Conservation (phyloP, 2,329 filamentous ascomycete genomes). For the Aurifilum marmelostoma region DNA sequence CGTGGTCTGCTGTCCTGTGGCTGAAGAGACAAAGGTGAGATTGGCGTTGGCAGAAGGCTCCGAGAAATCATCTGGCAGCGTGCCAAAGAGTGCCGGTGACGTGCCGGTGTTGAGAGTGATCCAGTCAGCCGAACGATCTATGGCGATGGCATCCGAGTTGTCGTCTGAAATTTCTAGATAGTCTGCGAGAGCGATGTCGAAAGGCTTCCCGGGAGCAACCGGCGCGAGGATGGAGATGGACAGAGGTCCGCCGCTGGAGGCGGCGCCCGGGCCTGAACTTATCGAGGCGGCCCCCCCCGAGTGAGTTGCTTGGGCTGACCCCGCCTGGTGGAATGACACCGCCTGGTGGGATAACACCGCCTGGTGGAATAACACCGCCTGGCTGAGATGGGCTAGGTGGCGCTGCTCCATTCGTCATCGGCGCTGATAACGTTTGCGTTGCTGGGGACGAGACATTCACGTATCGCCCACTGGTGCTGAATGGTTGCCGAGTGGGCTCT, state of each 20-base stretch:
- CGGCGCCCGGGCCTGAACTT: neutral
- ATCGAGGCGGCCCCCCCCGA: neutral
- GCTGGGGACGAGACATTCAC: neutral
- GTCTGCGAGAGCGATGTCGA: neutral
- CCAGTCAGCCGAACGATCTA: constrained; percentile 2
- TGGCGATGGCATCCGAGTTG: neutral
- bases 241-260: neutral
- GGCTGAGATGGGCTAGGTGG: neutral
- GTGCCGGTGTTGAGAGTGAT: neutral
- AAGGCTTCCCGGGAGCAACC: neutral
- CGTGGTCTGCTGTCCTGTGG: neutral
- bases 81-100: neutral
- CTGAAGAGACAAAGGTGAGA: neutral
- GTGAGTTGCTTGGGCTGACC: neutral
- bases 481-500: neutral
- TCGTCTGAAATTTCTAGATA: neutral
- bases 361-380: neutral
- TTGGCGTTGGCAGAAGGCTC: neutral
- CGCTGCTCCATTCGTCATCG: neutral
- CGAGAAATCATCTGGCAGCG: neutral
- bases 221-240: neutral
- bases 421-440: neutral
- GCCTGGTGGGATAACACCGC: too few relatives aligned
- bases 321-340: neutral
- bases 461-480: neutral